phyloP scores from a whole-genome alignment of 2,329 filamentous ascomycete species.

The Xylaria sp. region DNA sequence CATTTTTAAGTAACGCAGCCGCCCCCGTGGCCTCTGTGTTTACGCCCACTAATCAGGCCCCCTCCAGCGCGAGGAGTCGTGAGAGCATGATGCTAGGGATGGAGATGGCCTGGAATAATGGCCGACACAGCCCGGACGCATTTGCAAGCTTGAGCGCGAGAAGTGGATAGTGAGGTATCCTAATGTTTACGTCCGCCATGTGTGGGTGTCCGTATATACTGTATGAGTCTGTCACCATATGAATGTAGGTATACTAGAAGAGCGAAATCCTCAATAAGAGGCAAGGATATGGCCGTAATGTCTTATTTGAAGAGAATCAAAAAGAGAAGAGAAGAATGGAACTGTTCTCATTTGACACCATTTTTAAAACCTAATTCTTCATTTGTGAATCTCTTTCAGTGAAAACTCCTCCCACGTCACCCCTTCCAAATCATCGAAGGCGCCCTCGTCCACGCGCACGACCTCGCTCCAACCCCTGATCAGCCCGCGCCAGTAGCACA shows the following conservation, averaged over 20 bases:
- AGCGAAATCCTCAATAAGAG: conserved; percentile 38
- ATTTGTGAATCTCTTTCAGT: conserved; percentile 48
- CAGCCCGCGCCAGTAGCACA: conserved; percentile 64
- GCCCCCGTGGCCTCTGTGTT: conserved; percentile 44
- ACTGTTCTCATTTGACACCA: conserved; percentile 10
- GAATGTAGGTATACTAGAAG: conserved; percentile 43
- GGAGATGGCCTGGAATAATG: conserved; percentile 73
- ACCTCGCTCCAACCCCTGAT: conserved; percentile 60
- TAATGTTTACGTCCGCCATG: background rate
- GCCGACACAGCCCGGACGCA: conserved; percentile 81
- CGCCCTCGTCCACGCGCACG: conserved; percentile 52
- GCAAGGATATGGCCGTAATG: conserved; percentile 32
- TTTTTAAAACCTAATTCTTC: background rate
- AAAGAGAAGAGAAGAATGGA: background rate
- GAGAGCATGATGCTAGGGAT: conserved; percentile 77
- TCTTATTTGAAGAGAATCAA: conserved; percentile 12
- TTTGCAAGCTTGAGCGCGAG: conserved; percentile 79
- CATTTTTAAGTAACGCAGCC: conserved; percentile 59
- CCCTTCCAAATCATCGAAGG: conserved; percentile 51
- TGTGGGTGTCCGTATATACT: conserved; percentile 38
- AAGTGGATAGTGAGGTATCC: conserved; percentile 55
- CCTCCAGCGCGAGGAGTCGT: conserved; percentile 65
- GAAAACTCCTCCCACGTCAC: conserved; percentile 57
- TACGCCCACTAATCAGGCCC: conserved; percentile 41
- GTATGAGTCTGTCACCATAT: conserved; percentile 42